Evolutionary conservation across 129 eudicot genomes (phyloP), one percentile per base, ranked within the genome.

Genomic region (Escallonia herrerae): DNA sequence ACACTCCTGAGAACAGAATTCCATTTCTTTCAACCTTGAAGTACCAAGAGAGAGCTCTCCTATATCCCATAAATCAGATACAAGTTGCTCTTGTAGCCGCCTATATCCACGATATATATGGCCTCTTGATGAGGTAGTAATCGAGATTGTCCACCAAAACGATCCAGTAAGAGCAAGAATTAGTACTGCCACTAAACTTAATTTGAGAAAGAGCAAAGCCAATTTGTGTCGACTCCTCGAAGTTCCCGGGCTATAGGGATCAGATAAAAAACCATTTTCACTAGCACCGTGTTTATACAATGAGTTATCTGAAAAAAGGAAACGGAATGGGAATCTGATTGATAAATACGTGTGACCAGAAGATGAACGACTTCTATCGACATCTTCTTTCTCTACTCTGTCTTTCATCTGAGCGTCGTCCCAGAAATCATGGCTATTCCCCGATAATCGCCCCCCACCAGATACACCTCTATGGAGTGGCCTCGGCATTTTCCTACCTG

Each of bases 41-140:
- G 84, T 62, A 69, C 95, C 95, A 64, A 65, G 58, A 69, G 99
- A 83, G 15, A 93, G 84, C 81, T 86, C 86, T 41, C 95, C 90
- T 44, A 93, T 93, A 49, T 90, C 95, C 80, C 81, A 70, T 58
- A 93, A 63, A 56, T 93, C 99, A 0, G 95, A 86, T 13, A 93
- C 96, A 43, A 93, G 95, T 72, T 93, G 96, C 71, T 93, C 95
- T 60, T 93, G 99, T 43, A 93, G 79, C 54, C 91, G 84, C 66
- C 99, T 84, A 71, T 93, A 88, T 40, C 99, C 96, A 55, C 66
- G 96, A 58, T 69, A 76, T 69, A 80, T 74, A 42, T 83, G 91
- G 66, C 87, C 87, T 76, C 86, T 83, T 13, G 93, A 76, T 41
- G 75, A 62, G 48, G 78, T 74, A 5, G 93, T 79, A 51, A 93